Conservation (phyloP, 2,329 filamentous ascomycete genomes). For the Hymenoscyphus fraxineus region DNA sequence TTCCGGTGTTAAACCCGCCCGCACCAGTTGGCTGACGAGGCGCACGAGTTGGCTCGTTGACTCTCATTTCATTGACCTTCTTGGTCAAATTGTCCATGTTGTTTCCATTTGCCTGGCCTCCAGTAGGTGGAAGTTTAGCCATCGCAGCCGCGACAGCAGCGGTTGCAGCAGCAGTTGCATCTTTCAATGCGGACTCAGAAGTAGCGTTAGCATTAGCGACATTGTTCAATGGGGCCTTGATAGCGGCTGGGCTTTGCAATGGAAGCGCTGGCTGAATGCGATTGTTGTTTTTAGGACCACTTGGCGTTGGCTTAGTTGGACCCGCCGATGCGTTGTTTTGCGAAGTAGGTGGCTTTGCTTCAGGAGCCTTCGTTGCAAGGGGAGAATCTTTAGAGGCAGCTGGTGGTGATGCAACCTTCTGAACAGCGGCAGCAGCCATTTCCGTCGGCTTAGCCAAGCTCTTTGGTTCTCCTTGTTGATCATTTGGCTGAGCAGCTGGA, state of each 20-base stretch:
- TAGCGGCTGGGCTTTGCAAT: conserved; percentile 46
- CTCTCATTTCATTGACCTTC: conserved; percentile 74
- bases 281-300: conserved; percentile 41
- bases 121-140: conserved; percentile 63
- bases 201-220: conserved; percentile 24
- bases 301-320: conserved; percentile 33
- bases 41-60: conserved; percentile 54
- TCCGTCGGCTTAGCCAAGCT: conserved; percentile 42
- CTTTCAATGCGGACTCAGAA: conserved; percentile 47
- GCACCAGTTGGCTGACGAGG: conserved; percentile 43
- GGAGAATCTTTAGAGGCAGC: conserved; percentile 65
- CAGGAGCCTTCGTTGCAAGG: conserved; percentile 50
- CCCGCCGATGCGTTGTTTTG: conserved; percentile 15
- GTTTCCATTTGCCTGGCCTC: conserved; percentile 36
- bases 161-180: conserved; percentile 70
- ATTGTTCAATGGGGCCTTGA: conserved; percentile 38
- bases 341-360: conserved; percentile 20
- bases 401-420: conserved; percentile 57
- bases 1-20: conserved; percentile 39
- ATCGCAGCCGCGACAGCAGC: conserved; percentile 75
- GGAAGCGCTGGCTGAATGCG: conserved; percentile 66
- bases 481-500: conserved; percentile 41
- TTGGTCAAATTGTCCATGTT: conserved; percentile 68
- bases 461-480: conserved; percentile 53
- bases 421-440: conserved; percentile 37